Base-by-base conservation (phyloP, 192 early-diverging fungal species). In the Paraglomus occultum region DNA sequence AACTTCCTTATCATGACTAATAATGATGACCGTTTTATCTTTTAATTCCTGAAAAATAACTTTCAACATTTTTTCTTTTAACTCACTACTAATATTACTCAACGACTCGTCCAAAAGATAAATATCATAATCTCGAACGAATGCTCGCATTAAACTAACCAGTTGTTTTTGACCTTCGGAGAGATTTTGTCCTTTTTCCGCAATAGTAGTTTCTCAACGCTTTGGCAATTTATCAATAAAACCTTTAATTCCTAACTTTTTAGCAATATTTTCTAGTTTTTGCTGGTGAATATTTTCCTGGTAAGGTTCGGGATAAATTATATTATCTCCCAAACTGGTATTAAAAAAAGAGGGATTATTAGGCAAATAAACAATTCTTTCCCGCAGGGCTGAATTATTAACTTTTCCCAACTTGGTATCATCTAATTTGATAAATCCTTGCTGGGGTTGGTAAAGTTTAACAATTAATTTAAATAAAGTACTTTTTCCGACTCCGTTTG, bases 161-260 rank as follows among this genome's bases (percentile, higher is more conserved):
- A 94, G 81, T 51, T 92, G 90, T 62, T 91, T 91, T 81, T 98
- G 96, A 0, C 94, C 95, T n/a, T 92, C 89, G 3, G 75, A 86
- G 0, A 92, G 71, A 11, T 82, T 86, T 10, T 75, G 81, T 5
- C 88, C 89, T 23, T 85, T 74, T 67, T 91, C 88, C 20, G 84
- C 89, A 81, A 88, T 79, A 1, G 38, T 40, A 39, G 38, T 40
- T 58, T 58, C 31, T 17, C 55, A 58, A 8, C 31, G 31, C 1
- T 40, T 40, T 8, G 55, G 55, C 3, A 58, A 39, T 58, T 58
- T 58, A 39, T 40, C 55, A 58, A 58, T 40, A 10, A 58, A 58
- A 0, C 38, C 55, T 58, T 58, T 38, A 20, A 10, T 3, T 3
- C 31, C 31, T 3, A 31, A 31, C 31, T 31, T 31, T 31, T 31